These are phyloP conservation scores for Cercospora sp. DNA, from an alignment of 2,329 filamentous ascomycete species.

Conservation along the genomic window DNA sequence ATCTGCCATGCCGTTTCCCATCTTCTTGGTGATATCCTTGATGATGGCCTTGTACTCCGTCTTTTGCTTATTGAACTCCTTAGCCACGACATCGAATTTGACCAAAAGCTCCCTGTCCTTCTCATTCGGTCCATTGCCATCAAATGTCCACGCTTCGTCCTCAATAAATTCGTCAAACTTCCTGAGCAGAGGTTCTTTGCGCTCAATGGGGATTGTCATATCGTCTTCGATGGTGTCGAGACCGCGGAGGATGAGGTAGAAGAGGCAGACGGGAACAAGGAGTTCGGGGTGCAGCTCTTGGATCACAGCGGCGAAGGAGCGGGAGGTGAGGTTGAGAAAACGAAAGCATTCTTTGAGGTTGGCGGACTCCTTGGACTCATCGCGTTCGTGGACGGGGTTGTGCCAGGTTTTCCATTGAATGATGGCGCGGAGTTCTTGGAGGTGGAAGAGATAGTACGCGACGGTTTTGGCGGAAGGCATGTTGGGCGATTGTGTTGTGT, in stretches of 20 bases:
- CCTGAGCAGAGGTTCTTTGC: slow-evolving; percentile 83
- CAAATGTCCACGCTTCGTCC: slow-evolving; percentile 86
- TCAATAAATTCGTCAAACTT: slow-evolving; percentile 78
- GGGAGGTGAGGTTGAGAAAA: slow-evolving; percentile 82
- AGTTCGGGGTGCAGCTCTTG: slow-evolving; percentile 94
- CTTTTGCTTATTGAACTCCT: slow-evolving; percentile 87
- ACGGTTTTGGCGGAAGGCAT: slow-evolving; percentile 38
- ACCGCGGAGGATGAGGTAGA: slow-evolving; percentile 89
- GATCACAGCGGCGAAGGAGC: slow-evolving; percentile 91
- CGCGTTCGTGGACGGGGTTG: slow-evolving; percentile 83
- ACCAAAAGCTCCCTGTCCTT: slow-evolving; percentile 92
- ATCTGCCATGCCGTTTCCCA: slow-evolving; percentile 99
- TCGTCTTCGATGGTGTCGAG: slow-evolving; percentile 99
- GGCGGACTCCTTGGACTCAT: slow-evolving; percentile 71
- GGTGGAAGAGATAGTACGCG: slow-evolving; percentile 41
- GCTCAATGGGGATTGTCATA: slow-evolving; percentile 80
- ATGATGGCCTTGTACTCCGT: slow-evolving; percentile 81
- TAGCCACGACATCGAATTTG: slow-evolving; percentile 83
- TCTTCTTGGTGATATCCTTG: slow-evolving; percentile 86
- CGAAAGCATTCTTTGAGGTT: slow-evolving; percentile 81
- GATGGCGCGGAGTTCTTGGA: slow-evolving; percentile 41
- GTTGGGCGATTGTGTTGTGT: slow-evolving; percentile 14
- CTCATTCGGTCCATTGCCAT: slow-evolving; percentile 82
- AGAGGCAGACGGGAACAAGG: slow-evolving; percentile 81
- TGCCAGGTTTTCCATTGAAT: slow-evolving; percentile 78